These are phyloP conservation scores for Boletus coccyginus DNA, from an alignment of 768 basidiomycete species.

Conservation along the genomic window DNA sequence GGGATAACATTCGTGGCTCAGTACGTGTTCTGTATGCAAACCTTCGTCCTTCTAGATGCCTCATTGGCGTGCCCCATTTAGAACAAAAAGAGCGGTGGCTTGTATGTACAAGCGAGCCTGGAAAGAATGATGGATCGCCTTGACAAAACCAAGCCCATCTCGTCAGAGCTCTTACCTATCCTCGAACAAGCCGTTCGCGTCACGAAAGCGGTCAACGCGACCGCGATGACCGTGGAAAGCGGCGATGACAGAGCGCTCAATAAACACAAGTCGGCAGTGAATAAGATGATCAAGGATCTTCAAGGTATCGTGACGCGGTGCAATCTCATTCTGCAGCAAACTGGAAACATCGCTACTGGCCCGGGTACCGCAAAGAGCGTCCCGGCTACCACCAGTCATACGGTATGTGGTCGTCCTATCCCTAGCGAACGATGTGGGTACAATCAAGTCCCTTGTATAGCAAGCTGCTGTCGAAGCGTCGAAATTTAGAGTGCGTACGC, in stretches of 20 bases:
- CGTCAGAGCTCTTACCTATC: constrained; percentile 12
- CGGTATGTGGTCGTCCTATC: not conserved
- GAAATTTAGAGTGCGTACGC: constrained; percentile 8
- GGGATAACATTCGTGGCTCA: constrained; percentile 13
- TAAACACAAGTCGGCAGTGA: constrained; percentile 5
- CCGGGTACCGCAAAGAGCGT: constrained; percentile 16
- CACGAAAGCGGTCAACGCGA: not conserved
- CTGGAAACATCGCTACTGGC: constrained; percentile 11
- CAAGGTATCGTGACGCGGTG: constrained; percentile 17
- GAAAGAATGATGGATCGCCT: constrained; percentile 11
- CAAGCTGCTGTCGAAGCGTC: constrained; percentile 12
- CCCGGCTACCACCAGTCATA: not conserved
- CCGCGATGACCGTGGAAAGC: constrained; percentile 3
- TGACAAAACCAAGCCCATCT: constrained; percentile 14
- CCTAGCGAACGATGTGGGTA: not conserved
- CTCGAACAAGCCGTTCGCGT: not conserved
- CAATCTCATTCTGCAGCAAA: constrained; percentile 18
- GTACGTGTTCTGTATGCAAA: not conserved
- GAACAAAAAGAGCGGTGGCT: constrained; percentile 11
- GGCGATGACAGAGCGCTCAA: not conserved
- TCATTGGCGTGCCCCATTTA: not conserved
- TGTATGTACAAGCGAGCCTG: constrained; percentile 16
- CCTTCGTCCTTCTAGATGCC: not conserved
- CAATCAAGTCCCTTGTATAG: not conserved
- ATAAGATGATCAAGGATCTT: constrained; percentile 14